Conservation (phyloP, 108 stramenopile genomes). For the Skeletonema costatum region DNA sequence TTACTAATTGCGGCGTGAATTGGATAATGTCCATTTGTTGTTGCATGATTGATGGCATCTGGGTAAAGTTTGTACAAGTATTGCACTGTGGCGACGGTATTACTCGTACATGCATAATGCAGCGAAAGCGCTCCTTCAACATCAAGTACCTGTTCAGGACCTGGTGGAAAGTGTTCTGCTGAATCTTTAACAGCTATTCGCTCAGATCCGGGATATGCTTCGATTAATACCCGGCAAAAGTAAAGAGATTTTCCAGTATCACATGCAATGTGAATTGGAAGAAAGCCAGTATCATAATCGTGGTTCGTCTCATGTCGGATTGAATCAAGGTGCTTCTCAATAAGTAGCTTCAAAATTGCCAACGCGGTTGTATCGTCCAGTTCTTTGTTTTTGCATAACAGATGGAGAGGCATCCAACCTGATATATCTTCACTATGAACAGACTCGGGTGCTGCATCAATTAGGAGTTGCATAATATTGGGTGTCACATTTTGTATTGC, state of each 20-base stretch:
- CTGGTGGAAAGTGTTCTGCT: no score
- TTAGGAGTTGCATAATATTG: neutral
- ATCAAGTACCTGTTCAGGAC: no score
- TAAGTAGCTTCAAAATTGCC: neutral
- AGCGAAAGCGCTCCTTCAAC: no score
- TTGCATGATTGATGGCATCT: no score
- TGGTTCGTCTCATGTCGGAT: no score
- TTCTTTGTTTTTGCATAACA: neutral
- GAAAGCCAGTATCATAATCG: neutral
- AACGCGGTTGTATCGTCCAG: neutral
- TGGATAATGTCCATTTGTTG: no score
- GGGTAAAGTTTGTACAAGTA: no score
- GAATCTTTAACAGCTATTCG: neutral
- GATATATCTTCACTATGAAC: neutral
- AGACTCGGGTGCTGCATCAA: neutral
- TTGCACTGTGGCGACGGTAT: no score
- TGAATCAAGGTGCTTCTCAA: neutral
- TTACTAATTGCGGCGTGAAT: no score
- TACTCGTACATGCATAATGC: no score
- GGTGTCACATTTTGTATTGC: neutral
- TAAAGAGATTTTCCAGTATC: neutral
- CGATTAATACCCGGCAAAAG: neutral
- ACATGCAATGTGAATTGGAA: slow-evolving; percentile 5
- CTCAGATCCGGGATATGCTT: slow-evolving; percentile 11
- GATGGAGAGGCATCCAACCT: neutral